A percentile compares a stretch with the other conserved stretches of the same genome.
phyloP scores from a whole-genome alignment of 1,139 yeast species.

The Hyphopichia wangnamkhiaoensis region DNA sequence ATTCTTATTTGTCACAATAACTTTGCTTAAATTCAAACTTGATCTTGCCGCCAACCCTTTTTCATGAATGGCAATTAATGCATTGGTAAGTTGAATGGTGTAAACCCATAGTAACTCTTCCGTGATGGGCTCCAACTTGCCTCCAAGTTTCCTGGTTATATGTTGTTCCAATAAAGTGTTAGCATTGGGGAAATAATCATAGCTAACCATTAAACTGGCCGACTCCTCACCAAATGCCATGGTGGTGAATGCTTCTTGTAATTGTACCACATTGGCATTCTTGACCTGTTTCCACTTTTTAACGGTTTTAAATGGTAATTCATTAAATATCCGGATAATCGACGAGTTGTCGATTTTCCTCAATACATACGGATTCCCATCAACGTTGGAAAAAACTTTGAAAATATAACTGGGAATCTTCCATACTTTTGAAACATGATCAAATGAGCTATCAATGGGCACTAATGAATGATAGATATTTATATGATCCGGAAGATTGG shows the following conservation, averaged over 20 bases:
- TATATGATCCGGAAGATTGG: conserved; percentile 73
- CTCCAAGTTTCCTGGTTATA: conserved; percentile 30
- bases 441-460: conserved; percentile 71
- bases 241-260: conserved; percentile 84
- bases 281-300: conserved; percentile 50
- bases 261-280: conserved; percentile 60
- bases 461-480: conserved; percentile 83
- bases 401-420: conserved; percentile 66
- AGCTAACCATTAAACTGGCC: conserved; percentile 43
- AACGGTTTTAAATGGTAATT: conserved; percentile 43
- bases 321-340: conserved; percentile 55
- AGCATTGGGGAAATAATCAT: conserved; percentile 45
- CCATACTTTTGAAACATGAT: conserved; percentile 53
- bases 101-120: conserved; percentile 76
- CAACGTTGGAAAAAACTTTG: conserved; percentile 76
- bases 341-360: conserved; percentile 62
- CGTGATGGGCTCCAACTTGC: conserved; percentile 49
- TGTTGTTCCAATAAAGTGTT: conserved; percentile 36
- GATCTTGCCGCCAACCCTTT: conserved; percentile 63
- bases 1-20: conserved; percentile 70
- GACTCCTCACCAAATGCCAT: conserved; percentile 71
- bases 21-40: conserved; percentile 61
- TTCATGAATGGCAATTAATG: conserved; percentile 62
- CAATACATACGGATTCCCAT: conserved; percentile 77
- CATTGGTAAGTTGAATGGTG: conserved; percentile 71